Conservation (phyloP, 164 flowering plant genomes). For the Umbellularia californica region DNA sequence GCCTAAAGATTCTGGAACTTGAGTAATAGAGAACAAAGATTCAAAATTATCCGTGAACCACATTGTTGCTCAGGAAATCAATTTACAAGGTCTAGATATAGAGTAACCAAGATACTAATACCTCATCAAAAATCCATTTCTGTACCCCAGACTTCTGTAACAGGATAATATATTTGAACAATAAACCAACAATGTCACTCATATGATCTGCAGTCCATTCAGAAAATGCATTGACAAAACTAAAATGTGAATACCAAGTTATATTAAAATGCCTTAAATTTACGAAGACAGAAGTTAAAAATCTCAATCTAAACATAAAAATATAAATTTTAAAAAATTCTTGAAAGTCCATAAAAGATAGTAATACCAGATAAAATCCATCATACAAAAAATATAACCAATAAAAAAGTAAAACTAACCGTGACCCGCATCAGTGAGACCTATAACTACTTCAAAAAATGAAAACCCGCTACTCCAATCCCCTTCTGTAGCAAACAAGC, state of each 20-base stretch:
- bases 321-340: neutral
- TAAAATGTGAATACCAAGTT: neutral
- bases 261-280: neutral
- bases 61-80: neutral
- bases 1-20: no score
- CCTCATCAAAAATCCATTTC: constrained; percentile 98
- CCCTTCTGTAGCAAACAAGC: constrained; percentile 83
- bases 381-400: neutral
- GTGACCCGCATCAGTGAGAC: constrained; percentile 92
- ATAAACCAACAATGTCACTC: constrained; percentile 71
- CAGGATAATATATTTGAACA: constrained; percentile 71
- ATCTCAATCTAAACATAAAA: neutral
- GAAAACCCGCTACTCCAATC: constrained; percentile 65
- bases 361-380: neutral
- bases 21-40: neutral
- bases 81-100: neutral
- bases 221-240: neutral
- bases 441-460: constrained; percentile 66
- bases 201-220: constrained; percentile 56
- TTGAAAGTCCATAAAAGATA: neutral
- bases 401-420: constrained; percentile 45
- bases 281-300: neutral
- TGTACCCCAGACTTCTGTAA: constrained; percentile 70
- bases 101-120: constrained; percentile 21
- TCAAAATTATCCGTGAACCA: neutral